phyloP scores from a whole-genome alignment of 2,329 filamentous ascomycete species.

The Waltergamsia citrina region DNA sequence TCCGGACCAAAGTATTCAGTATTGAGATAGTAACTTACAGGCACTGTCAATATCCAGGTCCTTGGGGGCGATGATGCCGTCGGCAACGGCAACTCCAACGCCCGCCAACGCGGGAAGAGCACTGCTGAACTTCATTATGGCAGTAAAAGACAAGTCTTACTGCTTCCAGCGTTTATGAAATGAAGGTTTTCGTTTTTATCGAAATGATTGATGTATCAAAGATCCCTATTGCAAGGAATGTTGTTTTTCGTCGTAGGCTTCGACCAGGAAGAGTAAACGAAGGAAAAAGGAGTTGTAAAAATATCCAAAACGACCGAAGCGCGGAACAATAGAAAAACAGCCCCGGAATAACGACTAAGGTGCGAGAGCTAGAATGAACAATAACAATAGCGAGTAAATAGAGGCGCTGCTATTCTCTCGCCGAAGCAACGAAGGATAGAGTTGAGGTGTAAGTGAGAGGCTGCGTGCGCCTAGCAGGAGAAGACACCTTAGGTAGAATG shows the following conservation, averaged over 20 bases:
- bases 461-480: too few species aligned
- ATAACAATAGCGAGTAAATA: too few species aligned
- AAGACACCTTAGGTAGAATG: too few species aligned
- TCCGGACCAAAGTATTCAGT: background rate
- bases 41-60: constrained; percentile 26
- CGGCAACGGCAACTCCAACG: constrained; percentile 10
- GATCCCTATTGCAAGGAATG: too few species aligned
- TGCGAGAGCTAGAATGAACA: background rate
- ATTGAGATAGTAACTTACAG: constrained; percentile 15
- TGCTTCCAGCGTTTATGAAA: background rate
- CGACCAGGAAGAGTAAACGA: background rate
- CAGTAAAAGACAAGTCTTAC: background rate
- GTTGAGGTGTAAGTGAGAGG: too few species aligned
- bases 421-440: too few species aligned
- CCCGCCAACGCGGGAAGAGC: constrained; percentile 12
- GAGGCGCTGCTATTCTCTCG: too few species aligned
- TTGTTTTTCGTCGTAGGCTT: background rate
- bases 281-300: background rate
- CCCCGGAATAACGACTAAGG: background rate
- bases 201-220: background rate
- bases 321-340: background rate
- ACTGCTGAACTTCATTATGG: constrained; percentile 14
- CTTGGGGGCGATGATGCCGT: constrained; percentile 19
- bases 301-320: too few species aligned
- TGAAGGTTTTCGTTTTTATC: background rate